Conservation (phyloP, 306 rosid genomes). For the Cyamopsis tetragonoloba region DNA sequence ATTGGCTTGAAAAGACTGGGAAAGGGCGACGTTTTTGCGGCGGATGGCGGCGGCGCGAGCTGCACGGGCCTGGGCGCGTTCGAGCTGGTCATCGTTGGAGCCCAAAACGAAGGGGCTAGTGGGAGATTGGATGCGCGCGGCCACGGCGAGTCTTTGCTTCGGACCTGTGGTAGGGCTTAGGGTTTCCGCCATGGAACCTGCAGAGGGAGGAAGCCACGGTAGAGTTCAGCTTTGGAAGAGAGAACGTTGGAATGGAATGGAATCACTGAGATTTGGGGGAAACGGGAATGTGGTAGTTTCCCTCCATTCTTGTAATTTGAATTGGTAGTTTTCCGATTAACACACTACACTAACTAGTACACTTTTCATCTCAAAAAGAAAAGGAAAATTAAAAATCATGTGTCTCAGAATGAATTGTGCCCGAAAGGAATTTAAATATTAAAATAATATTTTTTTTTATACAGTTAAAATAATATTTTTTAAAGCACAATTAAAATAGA, state of each 20-base stretch:
- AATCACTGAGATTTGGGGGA: constrained; percentile 1
- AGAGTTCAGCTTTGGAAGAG: constrained; percentile 20
- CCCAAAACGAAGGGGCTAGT: constrained; percentile 77
- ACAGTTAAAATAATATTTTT: too few relatives aligned
- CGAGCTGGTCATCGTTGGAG: constrained; percentile 85
- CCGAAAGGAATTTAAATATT: too few relatives aligned
- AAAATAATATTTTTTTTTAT: too few relatives aligned
- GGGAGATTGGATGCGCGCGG: constrained; percentile 81
- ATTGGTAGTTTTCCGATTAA: constrained; percentile 10
- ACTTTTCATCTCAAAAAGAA: background rate
- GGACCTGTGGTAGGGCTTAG: constrained; percentile 62
- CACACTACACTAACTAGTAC: too few relatives aligned
- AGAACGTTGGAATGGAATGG: background rate
- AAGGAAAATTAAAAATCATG: too few relatives aligned
- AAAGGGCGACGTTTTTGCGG: constrained; percentile 44
- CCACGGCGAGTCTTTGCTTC: constrained; percentile 58
- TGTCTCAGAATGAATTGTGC: background rate
- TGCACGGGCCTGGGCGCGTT: constrained; percentile 88
- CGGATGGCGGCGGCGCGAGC: constrained; percentile 89
- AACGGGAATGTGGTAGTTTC: constrained; percentile 32
- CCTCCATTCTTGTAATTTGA: constrained; percentile 55
- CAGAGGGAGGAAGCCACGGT: background rate
- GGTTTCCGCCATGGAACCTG: constrained; percentile 52
- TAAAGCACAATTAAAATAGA: too few relatives aligned
- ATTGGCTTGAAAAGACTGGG: constrained; percentile 19